A percentile compares a stretch with the other conserved stretches of the same genome.
These are phyloP conservation scores for Penicillium psychrofluorescens DNA, from an alignment of 495 filamentous ascomycete genomes.

Conservation along the genomic window DNA sequence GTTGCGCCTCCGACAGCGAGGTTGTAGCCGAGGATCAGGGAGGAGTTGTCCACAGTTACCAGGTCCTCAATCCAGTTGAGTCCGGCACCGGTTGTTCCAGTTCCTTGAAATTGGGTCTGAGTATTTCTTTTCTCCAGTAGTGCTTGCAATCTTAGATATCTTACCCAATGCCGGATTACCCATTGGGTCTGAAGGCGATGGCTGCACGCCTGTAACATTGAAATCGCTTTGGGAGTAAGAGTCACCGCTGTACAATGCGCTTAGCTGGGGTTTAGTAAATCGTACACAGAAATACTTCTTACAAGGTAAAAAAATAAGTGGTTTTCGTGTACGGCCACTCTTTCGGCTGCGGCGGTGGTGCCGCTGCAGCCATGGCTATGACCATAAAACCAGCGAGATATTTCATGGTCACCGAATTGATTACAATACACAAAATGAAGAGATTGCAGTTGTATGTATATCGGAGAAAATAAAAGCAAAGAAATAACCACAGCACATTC, in stretches of 20 bases:
- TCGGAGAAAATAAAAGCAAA: no score
- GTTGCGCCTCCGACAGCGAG: slow-evolving; percentile 51
- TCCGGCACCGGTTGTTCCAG: slow-evolving; percentile 42
- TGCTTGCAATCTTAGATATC: not conserved
- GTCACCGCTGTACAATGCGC: slow-evolving; percentile 30
- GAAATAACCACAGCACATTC: no score
- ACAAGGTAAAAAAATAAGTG: slow-evolving; percentile 34
- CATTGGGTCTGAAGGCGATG: slow-evolving; percentile 56
- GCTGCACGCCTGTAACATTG: slow-evolving; percentile 51
- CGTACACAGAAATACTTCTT: not conserved
- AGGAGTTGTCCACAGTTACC: slow-evolving; percentile 45
- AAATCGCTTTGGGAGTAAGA: slow-evolving; percentile 64
- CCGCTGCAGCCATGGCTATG: slow-evolving; percentile 13
- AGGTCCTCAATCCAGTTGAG: slow-evolving; percentile 51
- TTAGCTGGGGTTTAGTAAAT: not conserved
- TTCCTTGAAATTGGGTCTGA: slow-evolving; percentile 19
- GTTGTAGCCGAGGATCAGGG: slow-evolving; percentile 48
- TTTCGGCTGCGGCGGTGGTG: slow-evolving; percentile 5
- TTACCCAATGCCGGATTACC: slow-evolving; percentile 57
- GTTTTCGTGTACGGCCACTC: not conserved
- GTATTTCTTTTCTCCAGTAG: not conserved
- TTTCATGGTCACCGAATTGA: slow-evolving; percentile 6
- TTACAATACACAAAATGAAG: not conserved
- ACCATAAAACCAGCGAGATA: slow-evolving; percentile 9
- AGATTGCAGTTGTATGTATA: no score